Evolutionary conservation across 805 yeast genomes (phyloP).

Genomic region (Metschnikowia dekortorum): DNA sequence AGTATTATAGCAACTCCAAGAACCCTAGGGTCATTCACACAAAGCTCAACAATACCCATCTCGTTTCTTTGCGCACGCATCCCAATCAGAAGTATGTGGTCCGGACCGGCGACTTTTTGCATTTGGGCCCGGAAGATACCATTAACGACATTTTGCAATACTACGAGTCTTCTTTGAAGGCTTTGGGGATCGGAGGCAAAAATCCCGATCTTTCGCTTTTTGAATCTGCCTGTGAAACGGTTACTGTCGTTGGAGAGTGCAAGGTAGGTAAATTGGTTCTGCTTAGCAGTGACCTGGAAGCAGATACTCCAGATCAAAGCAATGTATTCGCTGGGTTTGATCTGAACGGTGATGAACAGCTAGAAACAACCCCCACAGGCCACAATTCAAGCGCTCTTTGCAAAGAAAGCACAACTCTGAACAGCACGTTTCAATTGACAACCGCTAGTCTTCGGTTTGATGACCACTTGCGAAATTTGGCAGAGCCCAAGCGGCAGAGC

Average conservation of each 20-base stretch:
- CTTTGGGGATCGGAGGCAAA: background rate
- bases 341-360: background rate
- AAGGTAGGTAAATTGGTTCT: constrained; percentile 1
- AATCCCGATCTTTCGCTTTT: background rate
- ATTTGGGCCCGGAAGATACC: constrained; percentile 15
- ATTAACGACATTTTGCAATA: constrained; percentile 10
- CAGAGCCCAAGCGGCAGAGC: background rate
- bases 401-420: constrained; percentile 1
- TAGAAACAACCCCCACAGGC: background rate
- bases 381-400: constrained; percentile 1
- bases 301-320: background rate
- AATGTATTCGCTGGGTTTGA: background rate
- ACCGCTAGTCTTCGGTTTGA: constrained; percentile 5
- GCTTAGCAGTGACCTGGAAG: constrained; percentile 1
- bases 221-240: background rate
- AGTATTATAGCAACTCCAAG: constrained; percentile 34
- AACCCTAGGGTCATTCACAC: constrained; percentile 37
- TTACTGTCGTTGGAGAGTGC: background rate
- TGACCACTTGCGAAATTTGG: background rate
- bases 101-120: constrained; percentile 30
- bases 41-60: constrained; percentile 27
- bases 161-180: constrained; percentile 5
- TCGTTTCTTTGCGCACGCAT: constrained; percentile 36
- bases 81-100: constrained; percentile 30
- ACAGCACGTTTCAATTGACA: constrained; percentile 1